Evolutionary conservation across 305 asterid genomes (phyloP), one percentile per base, ranked within the genome.

Genomic region (Fraxinus platypoda): DNA sequence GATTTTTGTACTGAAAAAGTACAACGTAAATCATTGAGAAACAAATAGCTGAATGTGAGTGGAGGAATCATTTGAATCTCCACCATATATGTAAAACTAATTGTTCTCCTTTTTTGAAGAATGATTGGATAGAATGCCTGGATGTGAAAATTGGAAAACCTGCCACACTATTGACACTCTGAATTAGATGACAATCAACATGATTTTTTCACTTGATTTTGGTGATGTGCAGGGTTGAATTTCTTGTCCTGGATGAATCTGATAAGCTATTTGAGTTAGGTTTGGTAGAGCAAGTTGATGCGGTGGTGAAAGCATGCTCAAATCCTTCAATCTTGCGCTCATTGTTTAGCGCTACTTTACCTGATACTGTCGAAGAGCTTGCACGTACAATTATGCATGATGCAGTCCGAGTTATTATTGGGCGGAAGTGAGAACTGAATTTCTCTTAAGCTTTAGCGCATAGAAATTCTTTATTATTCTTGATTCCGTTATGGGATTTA

Each of bases 321-420:
- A 93, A 93, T 84, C 98, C 98, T 85, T 90, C 95, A 81, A 93
- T 95, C 79, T 19, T 91, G 75, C 97, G 97, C 76, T 92, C 97
- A 26, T 82, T 95, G 81, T 95, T 92, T 80, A 95, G 97, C 83
- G 98, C 98, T 85, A 95, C 98, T 87, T 91, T 93, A 87, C 98
- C 98, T 28, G 98, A 95, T 86, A 88, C 89, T 17, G 94, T 95
- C 79, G 98, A 93, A 90, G 95, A 89, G 76, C 95, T 94, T 85
- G 98, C 98, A 43, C 95, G 98, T n/a, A 92, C 97, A 75, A 93
- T 93, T 64, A 93, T 95, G 98, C 98, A 95, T 83, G 98, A 93
- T 81, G 97, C 97, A 71, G 90, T 93, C 77, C 94, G 98, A 62
- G 86, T 95, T 77, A 93, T 95, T 70, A 92, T 95, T 84, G 98